Conservation (phyloP, 768 basidiomycete species). For the Suillus subaureus region DNA sequence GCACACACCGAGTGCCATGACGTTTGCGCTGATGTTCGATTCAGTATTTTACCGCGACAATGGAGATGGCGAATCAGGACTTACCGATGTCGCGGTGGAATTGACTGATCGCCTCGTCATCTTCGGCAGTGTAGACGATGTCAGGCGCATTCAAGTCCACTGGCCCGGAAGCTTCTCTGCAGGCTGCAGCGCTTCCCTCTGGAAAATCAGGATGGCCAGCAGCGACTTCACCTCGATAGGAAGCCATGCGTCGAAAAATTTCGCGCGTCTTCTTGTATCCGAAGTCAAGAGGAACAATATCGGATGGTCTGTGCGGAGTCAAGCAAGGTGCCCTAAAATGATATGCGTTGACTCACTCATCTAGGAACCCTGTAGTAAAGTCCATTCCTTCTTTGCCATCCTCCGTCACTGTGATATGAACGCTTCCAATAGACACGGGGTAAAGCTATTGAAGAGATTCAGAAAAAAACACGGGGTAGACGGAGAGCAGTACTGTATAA, state of each 20-base stretch:
- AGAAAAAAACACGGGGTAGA: background rate
- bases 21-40: constrained; percentile 25
- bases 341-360: constrained; percentile 35
- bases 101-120: constrained; percentile 36
- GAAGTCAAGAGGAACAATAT: constrained; percentile 28
- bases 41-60: background rate
- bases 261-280: constrained; percentile 31
- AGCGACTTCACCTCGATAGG: constrained; percentile 40
- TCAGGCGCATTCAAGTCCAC: constrained; percentile 29
- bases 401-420: constrained; percentile 46
- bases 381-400: constrained; percentile 41
- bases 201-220: constrained; percentile 26
- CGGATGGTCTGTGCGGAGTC: constrained; percentile 21
- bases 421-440: constrained; percentile 47
- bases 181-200: constrained; percentile 29
- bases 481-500: constrained; percentile 29
- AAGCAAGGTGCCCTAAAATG: background rate
- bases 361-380: constrained; percentile 51
- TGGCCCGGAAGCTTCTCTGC: constrained; percentile 20
- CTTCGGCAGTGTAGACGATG: constrained; percentile 35
- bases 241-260: constrained; percentile 42
- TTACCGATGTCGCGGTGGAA: constrained; percentile 26
- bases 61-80: background rate
- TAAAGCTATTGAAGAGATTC: constrained; percentile 31
- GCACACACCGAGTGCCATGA: constrained; percentile 35